Evolutionary conservation across 345 rosid genomes (phyloP).

Genomic region (Populus alba): DNA sequence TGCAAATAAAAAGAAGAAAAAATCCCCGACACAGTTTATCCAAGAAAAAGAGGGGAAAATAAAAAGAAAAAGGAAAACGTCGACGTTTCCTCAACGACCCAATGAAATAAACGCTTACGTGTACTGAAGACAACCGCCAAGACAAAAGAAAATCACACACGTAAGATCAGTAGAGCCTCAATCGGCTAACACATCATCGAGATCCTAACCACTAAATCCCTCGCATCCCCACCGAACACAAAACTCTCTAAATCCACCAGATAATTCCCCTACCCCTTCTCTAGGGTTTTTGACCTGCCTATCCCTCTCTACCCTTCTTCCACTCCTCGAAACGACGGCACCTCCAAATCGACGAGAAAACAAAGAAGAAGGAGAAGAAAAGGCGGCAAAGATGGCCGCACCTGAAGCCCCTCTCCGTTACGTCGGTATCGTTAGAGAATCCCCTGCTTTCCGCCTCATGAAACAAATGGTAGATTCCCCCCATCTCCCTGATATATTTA

Average conservation of each 20-base stretch:
- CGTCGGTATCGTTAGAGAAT: slow-evolving; percentile 71
- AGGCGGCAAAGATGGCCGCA: slow-evolving; percentile 56
- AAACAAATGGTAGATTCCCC: slow-evolving; percentile 69
- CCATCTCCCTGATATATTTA: neutral
- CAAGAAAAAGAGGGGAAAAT: too few species aligned
- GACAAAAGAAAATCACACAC: too few species aligned
- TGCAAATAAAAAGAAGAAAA: too few species aligned
- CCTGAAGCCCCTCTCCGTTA: slow-evolving; percentile 90
- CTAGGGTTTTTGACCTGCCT: neutral
- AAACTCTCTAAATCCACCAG: neutral
- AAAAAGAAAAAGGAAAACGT: too few species aligned
- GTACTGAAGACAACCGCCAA: too few species aligned
- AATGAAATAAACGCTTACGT: too few species aligned
- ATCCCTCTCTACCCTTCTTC: neutral
- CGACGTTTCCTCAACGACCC: too few species aligned
- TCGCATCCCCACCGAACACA: neutral
- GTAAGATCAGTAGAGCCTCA: too few species aligned
- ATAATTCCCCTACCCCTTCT: neutral
- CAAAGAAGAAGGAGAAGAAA: slow-evolving; percentile 5
- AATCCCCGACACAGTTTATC: too few species aligned
- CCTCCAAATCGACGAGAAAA: slow-evolving; percentile 13
- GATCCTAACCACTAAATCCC: slow-evolving; percentile 3
- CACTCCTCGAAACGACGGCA: neutral
- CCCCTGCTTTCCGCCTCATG: slow-evolving; percentile 95
- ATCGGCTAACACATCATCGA: neutral